These are phyloP conservation scores for Talaromyces nanjingensis DNA, from an alignment of 495 filamentous ascomycete genomes.

Conservation along the genomic window DNA sequence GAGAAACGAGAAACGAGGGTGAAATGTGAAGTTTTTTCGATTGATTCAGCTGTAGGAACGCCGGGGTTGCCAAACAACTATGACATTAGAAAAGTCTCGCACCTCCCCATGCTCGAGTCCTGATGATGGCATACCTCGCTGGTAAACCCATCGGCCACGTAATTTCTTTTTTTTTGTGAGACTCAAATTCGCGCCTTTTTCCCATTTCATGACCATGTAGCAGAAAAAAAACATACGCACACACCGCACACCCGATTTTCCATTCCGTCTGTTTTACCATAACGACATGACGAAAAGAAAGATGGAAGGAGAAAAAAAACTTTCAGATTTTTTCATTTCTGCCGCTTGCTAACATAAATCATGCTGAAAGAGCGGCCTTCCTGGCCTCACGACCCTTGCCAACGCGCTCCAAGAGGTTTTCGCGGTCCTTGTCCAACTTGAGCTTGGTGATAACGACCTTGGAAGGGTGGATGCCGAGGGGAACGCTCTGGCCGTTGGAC, in stretches of 20 bases:
- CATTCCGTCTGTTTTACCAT: constrained; percentile 11
- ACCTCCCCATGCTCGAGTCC: background rate
- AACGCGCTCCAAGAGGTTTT: constrained; percentile 83
- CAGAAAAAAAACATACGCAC: background rate
- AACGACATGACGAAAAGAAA: constrained; percentile 34
- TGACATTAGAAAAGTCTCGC: background rate
- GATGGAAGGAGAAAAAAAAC: constrained; percentile 3
- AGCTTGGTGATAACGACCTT: constrained; percentile 97
- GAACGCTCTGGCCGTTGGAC: constrained; percentile 84
- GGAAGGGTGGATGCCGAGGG: constrained; percentile 79
- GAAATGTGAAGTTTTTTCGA: background rate
- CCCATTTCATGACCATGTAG: background rate
- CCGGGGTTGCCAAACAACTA: background rate
- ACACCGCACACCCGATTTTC: background rate
- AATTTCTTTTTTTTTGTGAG: background rate
- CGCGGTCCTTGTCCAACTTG: constrained; percentile 97
- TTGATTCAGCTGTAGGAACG: constrained; percentile 1
- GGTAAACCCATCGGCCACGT: background rate
- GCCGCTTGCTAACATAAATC: constrained; percentile 4
- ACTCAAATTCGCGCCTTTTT: background rate
- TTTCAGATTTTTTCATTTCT: constrained; percentile 3
- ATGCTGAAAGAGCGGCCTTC: constrained; percentile 4
- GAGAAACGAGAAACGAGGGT: background rate
- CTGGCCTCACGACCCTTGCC: constrained; percentile 59
- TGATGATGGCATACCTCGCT: background rate